Conservation (phyloP, 306 rosid genomes). For the Parietaria judaica region DNA sequence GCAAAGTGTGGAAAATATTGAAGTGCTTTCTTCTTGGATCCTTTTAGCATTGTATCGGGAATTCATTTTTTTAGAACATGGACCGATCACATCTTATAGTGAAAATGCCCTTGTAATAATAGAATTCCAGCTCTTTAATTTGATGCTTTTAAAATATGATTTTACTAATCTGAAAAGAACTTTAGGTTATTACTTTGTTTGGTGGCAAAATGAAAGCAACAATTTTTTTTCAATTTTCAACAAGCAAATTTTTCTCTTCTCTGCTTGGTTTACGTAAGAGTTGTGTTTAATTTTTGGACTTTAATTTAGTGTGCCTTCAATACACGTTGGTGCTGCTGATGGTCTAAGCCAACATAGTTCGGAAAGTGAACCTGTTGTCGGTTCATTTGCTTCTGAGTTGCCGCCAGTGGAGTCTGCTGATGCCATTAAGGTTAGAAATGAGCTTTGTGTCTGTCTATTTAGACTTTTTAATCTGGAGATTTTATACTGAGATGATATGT, state of each 20-base stretch:
- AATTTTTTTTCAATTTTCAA: neutral
- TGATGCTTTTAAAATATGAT: no score
- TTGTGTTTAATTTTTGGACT: conserved; percentile 18
- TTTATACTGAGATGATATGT: conserved; percentile 6
- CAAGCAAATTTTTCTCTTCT: neutral
- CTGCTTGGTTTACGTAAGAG: conserved; percentile 2
- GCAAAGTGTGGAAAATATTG: neutral
- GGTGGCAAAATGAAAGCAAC: no score
- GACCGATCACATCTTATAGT: no score
- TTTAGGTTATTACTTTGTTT: no score
- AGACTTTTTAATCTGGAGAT: conserved; percentile 4
- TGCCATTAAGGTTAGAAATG: conserved; percentile 39
- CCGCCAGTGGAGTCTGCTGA: conserved; percentile 56
- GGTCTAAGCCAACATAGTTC: conserved; percentile 51
- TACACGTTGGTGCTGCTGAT: conserved; percentile 51
- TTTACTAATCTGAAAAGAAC: no score
- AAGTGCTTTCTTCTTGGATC: no score
- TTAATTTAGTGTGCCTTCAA: conserved; percentile 47
- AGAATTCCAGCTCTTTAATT: no score
- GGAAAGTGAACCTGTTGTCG: conserved; percentile 64
- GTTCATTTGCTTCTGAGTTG: conserved; percentile 69
- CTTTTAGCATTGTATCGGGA: no score
- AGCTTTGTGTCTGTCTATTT: neutral
- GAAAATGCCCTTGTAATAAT: no score
- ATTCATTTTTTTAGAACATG: no score